Percentiles rank a stretch among this genome's conserved stretches.
Evolutionary conservation across 1,139 yeast genomes (phyloP).

Genomic region (Geotrichum macrosporum): DNA sequence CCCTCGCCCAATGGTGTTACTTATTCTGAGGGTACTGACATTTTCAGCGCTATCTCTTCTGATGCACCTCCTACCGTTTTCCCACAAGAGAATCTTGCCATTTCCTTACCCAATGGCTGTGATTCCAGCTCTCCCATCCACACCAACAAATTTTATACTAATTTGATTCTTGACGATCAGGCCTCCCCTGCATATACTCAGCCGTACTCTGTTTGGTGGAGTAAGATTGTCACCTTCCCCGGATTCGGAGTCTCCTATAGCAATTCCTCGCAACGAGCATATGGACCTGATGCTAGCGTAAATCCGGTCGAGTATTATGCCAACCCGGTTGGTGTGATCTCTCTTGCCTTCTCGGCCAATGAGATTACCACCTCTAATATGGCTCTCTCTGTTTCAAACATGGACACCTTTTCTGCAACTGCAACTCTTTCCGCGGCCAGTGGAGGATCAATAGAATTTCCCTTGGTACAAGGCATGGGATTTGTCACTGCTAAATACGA

Average conservation of each 20-base stretch:
- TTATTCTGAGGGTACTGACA: constrained; percentile 37
- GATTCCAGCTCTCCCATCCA: constrained; percentile 51
- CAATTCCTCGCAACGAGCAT: constrained; percentile 53
- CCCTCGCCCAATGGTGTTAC: constrained; percentile 19
- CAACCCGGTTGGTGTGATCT: constrained; percentile 41
- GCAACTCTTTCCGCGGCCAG: constrained; percentile 31
- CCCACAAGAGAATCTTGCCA: constrained; percentile 45
- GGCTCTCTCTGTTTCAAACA: constrained; percentile 47
- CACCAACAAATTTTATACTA: constrained; percentile 83
- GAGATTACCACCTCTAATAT: constrained; percentile 42
- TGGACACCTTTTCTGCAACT: constrained; percentile 54
- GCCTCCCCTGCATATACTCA: constrained; percentile 48
- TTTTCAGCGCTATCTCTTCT: constrained; percentile 51
- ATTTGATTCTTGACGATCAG: constrained; percentile 64
- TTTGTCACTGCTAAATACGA: constrained; percentile 62
- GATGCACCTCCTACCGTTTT: constrained; percentile 50
- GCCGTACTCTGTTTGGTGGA: constrained; percentile 61
- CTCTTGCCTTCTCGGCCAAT: constrained; percentile 35
- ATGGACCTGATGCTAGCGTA: constrained; percentile 50
- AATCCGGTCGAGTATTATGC: constrained; percentile 38
- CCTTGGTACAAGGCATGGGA: constrained; percentile 75
- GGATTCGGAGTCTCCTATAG: constrained; percentile 70
- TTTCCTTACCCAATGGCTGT: constrained; percentile 49
- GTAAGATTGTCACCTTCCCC: constrained; percentile 57
- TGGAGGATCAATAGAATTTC: constrained; percentile 34